Evolutionary conservation across 495 filamentous ascomycete species (phyloP), one percentile per base, ranked within the genome.

Genomic region (Viridothelium virens): DNA sequence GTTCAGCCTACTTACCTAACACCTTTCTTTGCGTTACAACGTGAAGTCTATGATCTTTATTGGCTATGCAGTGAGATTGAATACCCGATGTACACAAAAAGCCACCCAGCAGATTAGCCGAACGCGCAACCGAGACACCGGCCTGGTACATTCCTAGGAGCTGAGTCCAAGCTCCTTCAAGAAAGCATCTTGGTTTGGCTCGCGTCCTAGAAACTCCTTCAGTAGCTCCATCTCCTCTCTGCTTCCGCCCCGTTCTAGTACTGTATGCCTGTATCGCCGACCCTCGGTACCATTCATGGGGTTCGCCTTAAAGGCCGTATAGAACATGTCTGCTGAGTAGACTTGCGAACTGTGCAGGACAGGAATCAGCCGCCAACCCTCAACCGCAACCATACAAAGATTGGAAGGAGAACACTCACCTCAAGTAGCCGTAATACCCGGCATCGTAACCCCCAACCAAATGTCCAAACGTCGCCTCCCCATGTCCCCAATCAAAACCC

Each of bases 311-410:
- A 92, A 92, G n/a, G 84, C 83, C 0, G 82, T 79, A 74, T 89
- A 86, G 78, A 92, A 92, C 89, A 92, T 92, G 73, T 92, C 89
- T 38, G 84, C 79, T 11, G 83, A 86, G 77, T 89, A 91, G 56
- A 91, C 89, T 74, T 90, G 75, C n/a, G 69, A 74, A 34, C 76
- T 78, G 68, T 33, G 31, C 18, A 1, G 36, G 16, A 69, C 25
- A 14, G 25, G 36, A 36, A 59, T 59, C 14, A 59, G 53, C 5
- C 36, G 5, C 31, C 33, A 3, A 9, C 9, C 31, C 53, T 34
- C 25, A 6, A 33, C 36, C 5, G 11, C 53, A 3, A 33, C 25
- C 7, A 14, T 34, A 5, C 18, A 10, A 7, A 10, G 53, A 59
- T 11, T 34, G 7, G 3, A 7, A n/a, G 31, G 31, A 18, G 31